Evolutionary conservation across 306 rosid genomes (phyloP), one percentile per base, ranked within the genome.

Genomic region (Cicer chorassanicum): DNA sequence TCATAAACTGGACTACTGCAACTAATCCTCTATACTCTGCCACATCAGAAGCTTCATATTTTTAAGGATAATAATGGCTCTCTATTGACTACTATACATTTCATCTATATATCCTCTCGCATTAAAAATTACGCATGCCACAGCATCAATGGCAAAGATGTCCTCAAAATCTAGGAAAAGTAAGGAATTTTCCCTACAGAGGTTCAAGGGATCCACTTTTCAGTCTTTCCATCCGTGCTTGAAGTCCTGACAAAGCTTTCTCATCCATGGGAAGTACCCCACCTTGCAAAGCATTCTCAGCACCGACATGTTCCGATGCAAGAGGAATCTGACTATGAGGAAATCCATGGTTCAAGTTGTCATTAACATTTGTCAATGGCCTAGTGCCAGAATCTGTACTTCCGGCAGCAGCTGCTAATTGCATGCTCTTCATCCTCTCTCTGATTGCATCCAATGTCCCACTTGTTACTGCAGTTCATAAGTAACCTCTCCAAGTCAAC

Each of bases 171-270:
- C 77, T 9, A 43, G 69, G 38, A 55, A 10, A 14, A 69, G 39
- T 10, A 49, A 56, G 21, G n/a, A 9, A 53, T 40, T 46, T 15
- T 55, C 10, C 39, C 80, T 72, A 91, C 64, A 88, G 75, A 5
- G 94, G 88, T 43, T 95, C 99, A 16, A 90, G 84, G 55, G 97
- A 74, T 50, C 98, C 99, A 79, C 98, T 92, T 86, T 95, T 95
- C 40, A 95, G 88, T 79, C 99, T 92, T 86, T 95, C 99, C 99
- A 95, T 95, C 55, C 99, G 89, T 1, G 99, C 99, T 78, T 95
- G 99, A 81, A 95, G 99, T 50, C 99, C 98, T 15, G 97, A 95
- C 74, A 95, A 82, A 5, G 98, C 98, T 77, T 81, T 95, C 87
- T 92, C 98, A 70, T 92, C 99, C 91, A 92, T 86, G 8, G 99